Conservation (phyloP, 228 moss, liverwort and hornwort species). For the Sphagnum fallax region DNA sequence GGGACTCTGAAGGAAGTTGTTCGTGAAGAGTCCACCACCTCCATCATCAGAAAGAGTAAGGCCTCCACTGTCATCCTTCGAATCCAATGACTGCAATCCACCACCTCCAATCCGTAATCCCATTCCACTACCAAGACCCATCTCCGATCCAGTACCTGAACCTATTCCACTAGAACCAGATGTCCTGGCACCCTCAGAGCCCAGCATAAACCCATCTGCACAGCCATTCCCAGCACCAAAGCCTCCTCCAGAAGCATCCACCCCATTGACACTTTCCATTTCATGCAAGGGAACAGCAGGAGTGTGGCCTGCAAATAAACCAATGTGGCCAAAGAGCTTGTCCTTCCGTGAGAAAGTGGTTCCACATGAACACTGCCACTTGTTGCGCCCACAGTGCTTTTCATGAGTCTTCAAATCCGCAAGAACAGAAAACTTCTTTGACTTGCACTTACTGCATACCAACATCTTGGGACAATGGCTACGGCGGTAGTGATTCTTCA, state of each 20-base stretch:
- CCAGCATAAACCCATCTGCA: slow-evolving; percentile 21
- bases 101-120: slow-evolving; percentile 3
- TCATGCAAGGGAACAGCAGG: slow-evolving; percentile 68
- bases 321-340: slow-evolving; percentile 81
- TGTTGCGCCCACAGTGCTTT: slow-evolving; percentile 97
- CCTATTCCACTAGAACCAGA: slow-evolving; percentile 12
- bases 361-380: slow-evolving; percentile 96
- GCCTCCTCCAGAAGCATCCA: slow-evolving; percentile 12
- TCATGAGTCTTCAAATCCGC: slow-evolving; percentile 96
- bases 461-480: slow-evolving; percentile 89
- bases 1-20: slow-evolving; percentile 18
- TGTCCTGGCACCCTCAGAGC: slow-evolving; percentile 29
- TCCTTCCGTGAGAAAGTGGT: slow-evolving; percentile 95
- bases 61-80: slow-evolving; percentile 20
- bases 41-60: slow-evolving; percentile 10
- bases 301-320: slow-evolving; percentile 74
- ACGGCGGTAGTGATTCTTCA: slow-evolving; percentile 96
- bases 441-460: slow-evolving; percentile 79
- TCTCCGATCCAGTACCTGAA: slow-evolving; percentile 3
- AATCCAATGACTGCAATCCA: no score
- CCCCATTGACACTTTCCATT: slow-evolving; percentile 25
- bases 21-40: slow-evolving; percentile 14
- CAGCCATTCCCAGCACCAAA: slow-evolving; percentile 29
- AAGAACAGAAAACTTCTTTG: slow-evolving; percentile 91
- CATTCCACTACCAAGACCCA: neutral